phyloP scores from a whole-genome alignment of 2,329 filamentous ascomycete species.

The Teratosphaeria epicoccoides region DNA sequence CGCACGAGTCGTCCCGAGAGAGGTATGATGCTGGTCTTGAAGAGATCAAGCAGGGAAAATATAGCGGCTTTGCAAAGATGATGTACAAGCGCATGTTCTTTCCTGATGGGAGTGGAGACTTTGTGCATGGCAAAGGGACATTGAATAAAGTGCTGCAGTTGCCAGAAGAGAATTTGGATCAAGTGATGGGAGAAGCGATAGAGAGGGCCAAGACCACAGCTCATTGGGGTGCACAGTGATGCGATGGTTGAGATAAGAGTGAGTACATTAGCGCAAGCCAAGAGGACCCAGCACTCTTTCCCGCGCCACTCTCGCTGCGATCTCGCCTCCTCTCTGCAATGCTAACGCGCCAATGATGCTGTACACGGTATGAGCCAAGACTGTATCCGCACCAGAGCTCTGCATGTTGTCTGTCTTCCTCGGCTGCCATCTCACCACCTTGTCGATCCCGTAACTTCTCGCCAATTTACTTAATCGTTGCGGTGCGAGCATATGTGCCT shows the following conservation, averaged over 20 bases:
- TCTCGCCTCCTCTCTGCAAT: constrained; percentile 73
- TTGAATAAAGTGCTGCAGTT: constrained; percentile 13
- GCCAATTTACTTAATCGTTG: constrained; percentile 59
- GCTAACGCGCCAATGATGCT: constrained; percentile 81
- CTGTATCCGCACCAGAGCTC: constrained; percentile 61
- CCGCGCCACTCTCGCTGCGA: constrained; percentile 62
- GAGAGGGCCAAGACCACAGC: not conserved
- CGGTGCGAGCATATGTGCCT: constrained; percentile 52
- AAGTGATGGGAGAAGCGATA: constrained; percentile 11
- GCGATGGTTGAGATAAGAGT: no score
- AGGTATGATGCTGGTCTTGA: constrained; percentile 41
- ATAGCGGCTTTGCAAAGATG: constrained; percentile 36
- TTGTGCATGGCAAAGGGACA: constrained; percentile 24
- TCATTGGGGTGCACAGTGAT: no score
- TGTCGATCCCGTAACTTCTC: constrained; percentile 56
- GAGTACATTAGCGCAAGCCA: constrained; percentile 46
- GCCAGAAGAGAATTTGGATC: constrained; percentile 16
- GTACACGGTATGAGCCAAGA: constrained; percentile 68
- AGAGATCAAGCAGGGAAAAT: constrained; percentile 33
- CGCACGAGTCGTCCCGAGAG: constrained; percentile 20
- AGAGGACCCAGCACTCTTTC: constrained; percentile 59
- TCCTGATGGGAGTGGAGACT: constrained; percentile 17
- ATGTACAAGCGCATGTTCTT: constrained; percentile 48
- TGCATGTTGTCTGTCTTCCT: constrained; percentile 60
- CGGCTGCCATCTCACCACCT: constrained; percentile 82